These are phyloP conservation scores for Fraxinus albicans DNA, from an alignment of 305 asterid genomes.

Conservation along the genomic window DNA sequence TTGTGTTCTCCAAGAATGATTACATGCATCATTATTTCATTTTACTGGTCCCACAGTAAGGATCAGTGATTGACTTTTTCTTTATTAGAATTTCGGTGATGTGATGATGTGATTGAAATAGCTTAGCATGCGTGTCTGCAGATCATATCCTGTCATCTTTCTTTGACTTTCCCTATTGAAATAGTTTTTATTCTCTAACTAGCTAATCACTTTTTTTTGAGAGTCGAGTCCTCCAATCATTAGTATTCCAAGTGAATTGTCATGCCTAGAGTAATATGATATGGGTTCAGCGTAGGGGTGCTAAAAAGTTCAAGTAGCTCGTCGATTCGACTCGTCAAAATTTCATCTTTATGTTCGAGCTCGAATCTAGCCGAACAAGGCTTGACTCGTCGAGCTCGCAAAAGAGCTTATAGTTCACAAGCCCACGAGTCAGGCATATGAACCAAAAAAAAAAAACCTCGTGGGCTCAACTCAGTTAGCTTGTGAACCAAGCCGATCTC, in stretches of 20 bases:
- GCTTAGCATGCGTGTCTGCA: constrained; percentile 30
- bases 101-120: constrained; percentile 16
- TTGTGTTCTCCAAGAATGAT: not conserved
- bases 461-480: too few relatives aligned
- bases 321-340: too few relatives aligned
- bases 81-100: constrained; percentile 29
- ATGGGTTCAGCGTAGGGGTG: too few relatives aligned
- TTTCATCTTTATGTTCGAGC: too few relatives aligned
- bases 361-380: too few relatives aligned
- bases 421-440: too few relatives aligned
- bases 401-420: too few relatives aligned
- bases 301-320: too few relatives aligned
- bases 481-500: too few relatives aligned
- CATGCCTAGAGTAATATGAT: not conserved
- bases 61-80: not conserved
- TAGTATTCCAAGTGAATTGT: not conserved
- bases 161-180: not conserved
- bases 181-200: not conserved
- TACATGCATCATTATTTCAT: not conserved
- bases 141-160: constrained; percentile 18
- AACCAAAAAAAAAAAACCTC: too few relatives aligned
- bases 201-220: not conserved
- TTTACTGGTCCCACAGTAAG: not conserved
- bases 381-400: too few relatives aligned
- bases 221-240: not conserved